Evolutionary conservation across 2,329 filamentous ascomycete genomes (phyloP), one percentile per base, ranked within the genome.

Genomic region (Zalaria obscura): DNA sequence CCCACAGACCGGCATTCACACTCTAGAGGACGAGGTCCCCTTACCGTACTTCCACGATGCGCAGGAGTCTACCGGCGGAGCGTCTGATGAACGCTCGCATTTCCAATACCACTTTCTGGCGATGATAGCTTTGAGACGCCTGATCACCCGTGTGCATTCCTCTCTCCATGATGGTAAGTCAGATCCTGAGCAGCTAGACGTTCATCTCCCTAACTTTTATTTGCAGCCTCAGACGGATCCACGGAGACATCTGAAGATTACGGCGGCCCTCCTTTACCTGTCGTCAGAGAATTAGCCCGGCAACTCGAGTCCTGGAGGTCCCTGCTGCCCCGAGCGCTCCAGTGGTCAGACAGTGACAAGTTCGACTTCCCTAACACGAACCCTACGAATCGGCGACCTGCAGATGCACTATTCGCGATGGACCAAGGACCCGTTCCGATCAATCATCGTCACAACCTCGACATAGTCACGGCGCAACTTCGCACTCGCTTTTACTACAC

Each of bases 101-200:
- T 74, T 72, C 43, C 68, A 74, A 46, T 69, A 75, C 44, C 67
- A 78, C 48, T 78, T 76, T 52, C 66, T 72, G 2, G 75, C 75
- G 0, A 73, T 78, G 50, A 70, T 79, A 36, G 69, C 73, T 7
- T 61, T 79, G 11, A 63, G 70, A 18, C 62, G 69, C 25, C 57
- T 78, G 3, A 69, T 71, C 32, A 63, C 67, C 1, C 64, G 69
- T 25, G 69, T 76, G 11, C 69, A 78, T 51, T 60, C 60, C 35
- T 61, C 63, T 3, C 63, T 78, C 27, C 68, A 62, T 44, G 67
- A 69, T 47, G 63, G 74, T 76, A 57, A 58, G 70, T 59, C 9
- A 18, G 18, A 31, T 31, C 29, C 7, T n/a, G 7, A n/a, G 7
- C 29, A 7, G 29, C 29, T 32, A n/a, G 29, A 7, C 29, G 7